phyloP scores from a whole-genome alignment of 371 early-diverging fungal species.

The Mucor indicus region DNA sequence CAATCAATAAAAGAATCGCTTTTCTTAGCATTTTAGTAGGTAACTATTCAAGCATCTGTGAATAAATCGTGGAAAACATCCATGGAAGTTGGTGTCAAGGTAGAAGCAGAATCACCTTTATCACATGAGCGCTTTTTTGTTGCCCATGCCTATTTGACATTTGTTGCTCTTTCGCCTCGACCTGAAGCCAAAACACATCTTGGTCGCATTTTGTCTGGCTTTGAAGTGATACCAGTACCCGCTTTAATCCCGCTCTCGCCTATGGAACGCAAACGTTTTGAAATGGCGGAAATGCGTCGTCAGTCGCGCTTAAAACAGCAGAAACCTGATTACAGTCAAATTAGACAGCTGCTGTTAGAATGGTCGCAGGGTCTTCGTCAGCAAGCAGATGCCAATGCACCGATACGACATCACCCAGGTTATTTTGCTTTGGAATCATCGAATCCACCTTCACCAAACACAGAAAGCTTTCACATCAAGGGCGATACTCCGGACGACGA shows the following conservation, averaged over 20 bases:
- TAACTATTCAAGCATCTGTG: conserved; percentile 63
- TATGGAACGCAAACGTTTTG: conserved; percentile 49
- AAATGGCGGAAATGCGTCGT: conserved; percentile 59
- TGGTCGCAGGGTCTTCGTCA: conserved; percentile 42
- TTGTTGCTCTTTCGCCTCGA: conserved; percentile 61
- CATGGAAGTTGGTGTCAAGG: conserved; percentile 70
- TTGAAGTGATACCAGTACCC: conserved; percentile 46
- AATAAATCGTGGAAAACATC: conserved; percentile 74
- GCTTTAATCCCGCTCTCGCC: conserved; percentile 38
- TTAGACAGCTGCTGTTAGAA: conserved; percentile 33
- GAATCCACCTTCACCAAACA: not conserved
- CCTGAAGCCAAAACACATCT: conserved; percentile 32
- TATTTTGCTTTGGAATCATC: conserved; percentile 1
- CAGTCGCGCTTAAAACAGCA: conserved; percentile 26
- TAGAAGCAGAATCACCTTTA: conserved; percentile 66
- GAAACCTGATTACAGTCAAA: conserved; percentile 8
- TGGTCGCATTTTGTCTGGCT: conserved; percentile 29
- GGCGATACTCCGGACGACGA: not conserved
- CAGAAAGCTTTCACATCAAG: not conserved
- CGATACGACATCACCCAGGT: conserved; percentile 36
- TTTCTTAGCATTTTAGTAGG: conserved; percentile 10
- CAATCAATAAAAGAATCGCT: no score
- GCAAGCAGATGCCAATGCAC: conserved; percentile 29
- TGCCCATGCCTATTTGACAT: conserved; percentile 73
- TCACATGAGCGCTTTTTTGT: conserved; percentile 61